Evolutionary conservation across 1,139 yeast genomes (phyloP).

Genomic region (Kodamaea sp.): DNA sequence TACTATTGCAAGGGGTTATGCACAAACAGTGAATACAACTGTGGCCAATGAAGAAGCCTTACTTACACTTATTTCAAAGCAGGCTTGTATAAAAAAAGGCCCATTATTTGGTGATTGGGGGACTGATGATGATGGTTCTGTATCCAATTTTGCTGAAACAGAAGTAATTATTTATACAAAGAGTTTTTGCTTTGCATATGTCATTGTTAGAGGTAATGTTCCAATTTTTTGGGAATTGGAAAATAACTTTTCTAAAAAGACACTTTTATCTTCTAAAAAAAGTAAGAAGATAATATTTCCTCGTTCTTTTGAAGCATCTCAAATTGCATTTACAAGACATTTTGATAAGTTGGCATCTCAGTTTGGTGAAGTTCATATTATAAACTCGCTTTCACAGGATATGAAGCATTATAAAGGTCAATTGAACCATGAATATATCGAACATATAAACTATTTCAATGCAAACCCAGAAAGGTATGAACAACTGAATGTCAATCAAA

Average conservation of each 20-base stretch:
- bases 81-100: slow-evolving; percentile 57
- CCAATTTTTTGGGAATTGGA: slow-evolving; percentile 65
- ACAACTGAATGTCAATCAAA: slow-evolving; percentile 1
- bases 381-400: slow-evolving; percentile 50
- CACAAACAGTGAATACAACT: slow-evolving; percentile 52
- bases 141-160: slow-evolving; percentile 63
- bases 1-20: slow-evolving; percentile 64
- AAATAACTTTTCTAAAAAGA: slow-evolving; percentile 40
- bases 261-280: slow-evolving; percentile 39
- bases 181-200: slow-evolving; percentile 52
- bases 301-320: slow-evolving; percentile 61
- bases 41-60: slow-evolving; percentile 39
- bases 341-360: slow-evolving; percentile 55
- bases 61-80: slow-evolving; percentile 63
- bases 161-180: slow-evolving; percentile 59
- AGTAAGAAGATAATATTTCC: slow-evolving; percentile 47
- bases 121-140: slow-evolving; percentile 67
- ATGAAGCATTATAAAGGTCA: slow-evolving; percentile 34
- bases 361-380: slow-evolving; percentile 59
- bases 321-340: slow-evolving; percentile 61
- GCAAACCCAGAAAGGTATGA: slow-evolving; percentile 5
- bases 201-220: slow-evolving; percentile 62
- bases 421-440: slow-evolving; percentile 27
- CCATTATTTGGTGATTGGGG: slow-evolving; percentile 67
- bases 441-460: slow-evolving; percentile 31